Conservation (phyloP, 2,329 filamentous ascomycete genomes). For the Alternaria sp. region DNA sequence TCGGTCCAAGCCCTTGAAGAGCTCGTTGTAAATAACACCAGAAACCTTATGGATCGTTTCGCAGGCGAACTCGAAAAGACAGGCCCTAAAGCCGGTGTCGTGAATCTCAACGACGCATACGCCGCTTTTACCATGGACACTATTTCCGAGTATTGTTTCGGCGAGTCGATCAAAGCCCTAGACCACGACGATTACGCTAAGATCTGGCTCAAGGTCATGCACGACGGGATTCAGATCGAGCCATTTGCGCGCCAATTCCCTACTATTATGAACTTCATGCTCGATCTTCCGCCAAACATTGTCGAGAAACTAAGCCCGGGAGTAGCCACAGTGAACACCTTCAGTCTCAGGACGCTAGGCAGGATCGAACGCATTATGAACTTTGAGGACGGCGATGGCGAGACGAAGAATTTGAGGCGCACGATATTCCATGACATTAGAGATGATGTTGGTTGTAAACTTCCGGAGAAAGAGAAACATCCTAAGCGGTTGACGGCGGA, state of each 20-base stretch:
- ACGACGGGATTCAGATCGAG: not conserved
- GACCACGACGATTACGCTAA: conserved; percentile 4
- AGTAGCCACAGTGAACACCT: not conserved
- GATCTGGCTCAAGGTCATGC: not conserved
- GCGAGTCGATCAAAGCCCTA: conserved; percentile 1
- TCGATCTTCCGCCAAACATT: not conserved
- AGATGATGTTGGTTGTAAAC: conserved; percentile 13
- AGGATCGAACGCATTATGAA: not conserved
- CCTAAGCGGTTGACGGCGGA: conserved; percentile 35
- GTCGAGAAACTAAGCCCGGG: not conserved
- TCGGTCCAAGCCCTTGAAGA: conserved; percentile 14
- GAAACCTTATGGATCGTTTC: not conserved
- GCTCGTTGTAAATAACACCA: conserved; percentile 13
- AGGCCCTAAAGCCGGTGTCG: not conserved
- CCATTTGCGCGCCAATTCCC: not conserved
- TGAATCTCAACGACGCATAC: conserved; percentile 14
- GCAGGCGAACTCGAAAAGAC: not conserved
- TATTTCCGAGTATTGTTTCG: conserved; percentile 18
- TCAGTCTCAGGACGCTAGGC: not conserved
- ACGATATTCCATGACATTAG: not conserved
- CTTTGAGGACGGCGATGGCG: not conserved
- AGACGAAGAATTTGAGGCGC: not conserved
- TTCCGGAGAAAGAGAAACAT: conserved; percentile 20
- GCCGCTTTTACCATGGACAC: conserved; percentile 21
- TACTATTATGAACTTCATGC: not conserved